Evolutionary conservation across 2,329 filamentous ascomycete genomes (phyloP).

Genomic region (Xylaria sp.): DNA sequence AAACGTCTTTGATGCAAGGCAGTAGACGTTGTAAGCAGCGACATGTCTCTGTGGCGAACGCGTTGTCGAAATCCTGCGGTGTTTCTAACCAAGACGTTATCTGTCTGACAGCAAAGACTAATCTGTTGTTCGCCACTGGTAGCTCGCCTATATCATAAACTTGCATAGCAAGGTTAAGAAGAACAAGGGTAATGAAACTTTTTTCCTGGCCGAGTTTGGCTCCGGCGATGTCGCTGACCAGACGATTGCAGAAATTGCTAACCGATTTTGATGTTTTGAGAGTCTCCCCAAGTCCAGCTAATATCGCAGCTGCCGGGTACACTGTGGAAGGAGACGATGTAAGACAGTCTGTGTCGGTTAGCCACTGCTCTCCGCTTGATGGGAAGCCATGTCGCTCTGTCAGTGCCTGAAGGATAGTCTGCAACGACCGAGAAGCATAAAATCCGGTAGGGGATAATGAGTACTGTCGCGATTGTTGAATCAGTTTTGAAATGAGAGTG

Average conservation of each 20-base stretch:
- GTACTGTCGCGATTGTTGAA: constrained; percentile 50
- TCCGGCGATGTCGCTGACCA: constrained; percentile 65
- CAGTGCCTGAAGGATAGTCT: constrained; percentile 54
- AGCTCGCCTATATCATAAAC: constrained; percentile 59
- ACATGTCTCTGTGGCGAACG: constrained; percentile 58
- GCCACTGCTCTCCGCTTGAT: constrained; percentile 52
- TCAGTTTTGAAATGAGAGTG: constrained; percentile 51
- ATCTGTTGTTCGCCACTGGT: constrained; percentile 68
- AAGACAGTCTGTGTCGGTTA: constrained; percentile 53
- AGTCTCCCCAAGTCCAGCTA: constrained; percentile 58
- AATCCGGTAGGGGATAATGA: constrained; percentile 51
- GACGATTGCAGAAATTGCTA: constrained; percentile 62
- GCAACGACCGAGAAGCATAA: constrained; percentile 60
- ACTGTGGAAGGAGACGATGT: constrained; percentile 54
- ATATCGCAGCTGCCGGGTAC: constrained; percentile 55
- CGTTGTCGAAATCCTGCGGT: constrained; percentile 49
- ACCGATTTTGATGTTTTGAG: constrained; percentile 54
- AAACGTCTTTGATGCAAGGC: constrained; percentile 78
- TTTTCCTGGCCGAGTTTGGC: constrained; percentile 51
- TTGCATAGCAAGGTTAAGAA: constrained; percentile 59
- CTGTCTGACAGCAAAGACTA: constrained; percentile 83
- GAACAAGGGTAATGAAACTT: constrained; percentile 55
- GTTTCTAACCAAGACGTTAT: constrained; percentile 73
- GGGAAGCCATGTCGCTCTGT: constrained; percentile 55
- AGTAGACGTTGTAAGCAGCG: constrained; percentile 66